Evolutionary conservation across 495 filamentous ascomycete genomes (phyloP).

Genomic region (Xeromyces bisporus): DNA sequence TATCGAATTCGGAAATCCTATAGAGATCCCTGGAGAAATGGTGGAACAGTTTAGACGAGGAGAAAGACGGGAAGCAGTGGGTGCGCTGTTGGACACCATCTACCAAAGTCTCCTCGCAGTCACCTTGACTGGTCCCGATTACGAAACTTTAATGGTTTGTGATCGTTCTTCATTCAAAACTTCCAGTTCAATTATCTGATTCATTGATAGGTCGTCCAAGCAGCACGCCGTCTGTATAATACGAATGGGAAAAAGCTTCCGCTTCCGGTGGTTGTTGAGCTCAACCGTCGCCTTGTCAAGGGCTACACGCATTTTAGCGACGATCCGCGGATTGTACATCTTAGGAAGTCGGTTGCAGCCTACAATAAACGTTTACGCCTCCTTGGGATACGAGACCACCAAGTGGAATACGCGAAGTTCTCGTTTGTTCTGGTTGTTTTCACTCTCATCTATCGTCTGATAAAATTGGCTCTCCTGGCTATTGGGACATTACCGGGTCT

Average conservation of each 20-base stretch:
- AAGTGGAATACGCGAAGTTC: conserved; percentile 83
- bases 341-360: conserved; percentile 60
- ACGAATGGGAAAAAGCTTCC: conserved; percentile 86
- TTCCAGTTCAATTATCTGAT: conserved; percentile 13
- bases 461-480: conserved; percentile 57
- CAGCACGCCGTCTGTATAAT: conserved; percentile 84
- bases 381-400: conserved; percentile 81
- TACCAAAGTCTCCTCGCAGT: conserved; percentile 73
- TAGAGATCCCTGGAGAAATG: conserved; percentile 65
- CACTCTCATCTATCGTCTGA: conserved; percentile 62
- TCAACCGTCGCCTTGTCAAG: conserved; percentile 83
- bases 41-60: conserved; percentile 74
- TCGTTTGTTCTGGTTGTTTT: conserved; percentile 56
- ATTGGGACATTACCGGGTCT: conserved; percentile 76
- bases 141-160: conserved; percentile 86
- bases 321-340: conserved; percentile 63
- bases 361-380: conserved; percentile 85
- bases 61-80: conserved; percentile 70
- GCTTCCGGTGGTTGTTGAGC: conserved; percentile 83
- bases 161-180: not conserved
- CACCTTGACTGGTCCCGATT: conserved; percentile 86
- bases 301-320: conserved; percentile 89
- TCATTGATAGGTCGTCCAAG: conserved; percentile 57
- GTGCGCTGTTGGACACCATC: conserved; percentile 64
- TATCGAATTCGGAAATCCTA: conserved; percentile 81